phyloP scores from a whole-genome alignment of 2,329 filamentous ascomycete genomes.

The Aspergillus sp. region DNA sequence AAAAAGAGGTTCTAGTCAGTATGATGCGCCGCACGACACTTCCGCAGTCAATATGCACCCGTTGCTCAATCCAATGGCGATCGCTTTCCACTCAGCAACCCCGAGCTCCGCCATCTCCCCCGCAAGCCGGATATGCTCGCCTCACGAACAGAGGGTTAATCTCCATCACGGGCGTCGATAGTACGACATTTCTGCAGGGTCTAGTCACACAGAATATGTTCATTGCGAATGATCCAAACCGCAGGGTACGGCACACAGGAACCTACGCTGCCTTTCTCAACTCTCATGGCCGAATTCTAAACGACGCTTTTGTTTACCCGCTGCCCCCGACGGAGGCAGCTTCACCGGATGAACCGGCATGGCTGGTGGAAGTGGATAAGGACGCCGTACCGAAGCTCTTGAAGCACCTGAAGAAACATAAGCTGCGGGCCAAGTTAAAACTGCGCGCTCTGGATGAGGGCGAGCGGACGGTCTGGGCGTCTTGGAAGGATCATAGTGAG shows the following conservation, averaged over 20 bases:
- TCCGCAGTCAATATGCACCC: slow-evolving; percentile 27
- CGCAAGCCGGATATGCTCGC: slow-evolving; percentile 47
- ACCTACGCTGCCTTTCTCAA: slow-evolving; percentile 86
- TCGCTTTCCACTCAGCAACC: slow-evolving; percentile 29
- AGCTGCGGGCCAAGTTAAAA: slow-evolving; percentile 75
- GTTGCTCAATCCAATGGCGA: slow-evolving; percentile 27
- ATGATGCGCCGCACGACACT: slow-evolving; percentile 34
- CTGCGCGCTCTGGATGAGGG: slow-evolving; percentile 64
- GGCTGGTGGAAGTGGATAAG: slow-evolving; percentile 81
- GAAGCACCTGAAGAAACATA: slow-evolving; percentile 79
- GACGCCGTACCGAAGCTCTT: slow-evolving; percentile 61
- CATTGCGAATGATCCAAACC: slow-evolving; percentile 42
- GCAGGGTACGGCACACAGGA: slow-evolving; percentile 43
- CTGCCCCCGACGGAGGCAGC: slow-evolving; percentile 37
- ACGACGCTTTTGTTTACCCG: slow-evolving; percentile 89
- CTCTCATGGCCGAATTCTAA: slow-evolving; percentile 76
- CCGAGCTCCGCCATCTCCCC: slow-evolving; percentile 32
- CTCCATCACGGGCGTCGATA: slow-evolving; percentile 74
- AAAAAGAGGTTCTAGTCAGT: slow-evolving; percentile 10
- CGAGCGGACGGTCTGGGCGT: slow-evolving; percentile 69
- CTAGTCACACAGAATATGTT: slow-evolving; percentile 74
- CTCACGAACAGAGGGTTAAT: slow-evolving; percentile 77
- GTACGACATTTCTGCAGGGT: slow-evolving; percentile 82
- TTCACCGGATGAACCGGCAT: slow-evolving; percentile 43
- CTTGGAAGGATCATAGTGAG: slow-evolving; percentile 62